Evolutionary conservation across 164 flowering plant genomes (phyloP).

Genomic region (Hamamelis virginiana): DNA sequence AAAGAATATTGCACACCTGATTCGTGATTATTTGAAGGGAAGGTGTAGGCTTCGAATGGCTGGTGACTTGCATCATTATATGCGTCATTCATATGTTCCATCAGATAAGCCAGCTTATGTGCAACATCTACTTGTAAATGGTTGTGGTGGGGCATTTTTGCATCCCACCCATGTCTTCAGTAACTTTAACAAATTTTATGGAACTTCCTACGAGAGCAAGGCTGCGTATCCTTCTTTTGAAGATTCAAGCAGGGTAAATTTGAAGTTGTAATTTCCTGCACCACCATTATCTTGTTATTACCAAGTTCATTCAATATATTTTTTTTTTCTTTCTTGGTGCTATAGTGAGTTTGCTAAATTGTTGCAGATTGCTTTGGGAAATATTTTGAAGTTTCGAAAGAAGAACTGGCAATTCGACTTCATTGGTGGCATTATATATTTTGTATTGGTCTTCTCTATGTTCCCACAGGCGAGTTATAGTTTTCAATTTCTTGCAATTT

Average conservation of each 20-base stretch:
- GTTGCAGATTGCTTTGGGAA: conserved; percentile 92
- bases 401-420: conserved; percentile 99
- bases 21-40: conserved; percentile 76
- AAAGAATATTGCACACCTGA: conserved; percentile 76
- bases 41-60: conserved; percentile 95
- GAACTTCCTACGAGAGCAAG: conserved; percentile 66
- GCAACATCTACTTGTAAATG: conserved; percentile 94
- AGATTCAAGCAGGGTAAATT: conserved; percentile 90
- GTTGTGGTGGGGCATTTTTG: conserved; percentile 99
- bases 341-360: conserved; percentile 6
- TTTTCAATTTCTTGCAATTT: background rate
- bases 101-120: conserved; percentile 76
- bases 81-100: conserved; percentile 85
- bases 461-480: conserved; percentile 75
- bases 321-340: conserved; percentile 3
- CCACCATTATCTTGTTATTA: background rate
- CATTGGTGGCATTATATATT: conserved; percentile 97
- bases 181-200: conserved; percentile 59
- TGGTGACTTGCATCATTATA: conserved; percentile 98
- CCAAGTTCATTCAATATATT: background rate
- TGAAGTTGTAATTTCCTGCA: background rate
- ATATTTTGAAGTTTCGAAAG: conserved; percentile 94
- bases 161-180: conserved; percentile 97
- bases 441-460: conserved; percentile 78
- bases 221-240: conserved; percentile 96